Percentiles rank a stretch among this genome's conserved stretches.
These are phyloP conservation scores for Uronychia binucleata DNA, from an alignment of 73 alveolate genomes.

Conservation along the genomic window DNA sequence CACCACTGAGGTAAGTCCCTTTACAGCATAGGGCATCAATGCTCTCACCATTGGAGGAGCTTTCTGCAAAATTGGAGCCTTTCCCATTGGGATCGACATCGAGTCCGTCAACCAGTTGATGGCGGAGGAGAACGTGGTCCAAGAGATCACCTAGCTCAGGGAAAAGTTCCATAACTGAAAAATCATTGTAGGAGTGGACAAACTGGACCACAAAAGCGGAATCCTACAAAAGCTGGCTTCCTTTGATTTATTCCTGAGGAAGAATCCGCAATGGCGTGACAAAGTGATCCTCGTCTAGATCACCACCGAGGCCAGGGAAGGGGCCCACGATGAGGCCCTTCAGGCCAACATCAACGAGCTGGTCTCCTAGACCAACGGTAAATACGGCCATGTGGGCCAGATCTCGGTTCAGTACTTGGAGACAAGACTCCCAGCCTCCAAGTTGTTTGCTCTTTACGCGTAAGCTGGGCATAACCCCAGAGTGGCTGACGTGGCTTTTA, in stretches of 20 bases:
- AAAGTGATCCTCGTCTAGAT: constrained; percentile 26
- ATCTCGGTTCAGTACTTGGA: not conserved
- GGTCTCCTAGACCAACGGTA: not conserved
- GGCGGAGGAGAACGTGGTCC: not conserved
- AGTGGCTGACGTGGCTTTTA: constrained; percentile 41
- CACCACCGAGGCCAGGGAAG: not conserved
- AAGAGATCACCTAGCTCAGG: not conserved
- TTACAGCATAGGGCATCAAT: constrained; percentile 18
- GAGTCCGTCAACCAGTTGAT: constrained; percentile 7
- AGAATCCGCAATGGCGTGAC: constrained; percentile 39
- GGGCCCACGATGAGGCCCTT: not conserved
- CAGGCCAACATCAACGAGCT: not conserved
- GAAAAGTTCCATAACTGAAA: not conserved
- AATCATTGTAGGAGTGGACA: constrained; percentile 23
- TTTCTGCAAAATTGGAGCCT: constrained; percentile 22
- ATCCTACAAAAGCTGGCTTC: constrained; percentile 35
- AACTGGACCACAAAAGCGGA: constrained; percentile 39
- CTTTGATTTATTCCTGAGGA: constrained; percentile 25
- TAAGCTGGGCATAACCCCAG: not conserved
- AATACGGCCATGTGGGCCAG: not conserved
- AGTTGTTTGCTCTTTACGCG: not conserved
- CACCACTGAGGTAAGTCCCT: not conserved
- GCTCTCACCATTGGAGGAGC: constrained; percentile 40
- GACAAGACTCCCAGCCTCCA: not conserved
- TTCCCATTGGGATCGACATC: constrained; percentile 39